These are phyloP conservation scores for Colletotrichum limetticola DNA, from an alignment of 2,329 filamentous ascomycete species.

Conservation along the genomic window DNA sequence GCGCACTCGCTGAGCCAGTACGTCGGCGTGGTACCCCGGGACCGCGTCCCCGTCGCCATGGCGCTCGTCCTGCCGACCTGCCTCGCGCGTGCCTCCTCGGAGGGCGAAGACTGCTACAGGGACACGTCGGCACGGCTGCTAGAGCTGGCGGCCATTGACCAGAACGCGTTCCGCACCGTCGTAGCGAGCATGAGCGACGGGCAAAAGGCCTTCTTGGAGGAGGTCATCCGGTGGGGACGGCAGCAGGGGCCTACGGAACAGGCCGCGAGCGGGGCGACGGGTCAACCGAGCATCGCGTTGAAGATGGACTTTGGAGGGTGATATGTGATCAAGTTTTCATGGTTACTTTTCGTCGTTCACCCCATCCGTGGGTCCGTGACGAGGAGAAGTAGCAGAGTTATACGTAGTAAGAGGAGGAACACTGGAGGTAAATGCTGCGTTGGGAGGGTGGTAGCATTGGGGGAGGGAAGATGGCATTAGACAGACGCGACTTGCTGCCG, in stretches of 20 bases:
- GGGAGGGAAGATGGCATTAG: neutral
- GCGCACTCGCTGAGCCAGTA: constrained; percentile 82
- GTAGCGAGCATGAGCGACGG: constrained; percentile 77
- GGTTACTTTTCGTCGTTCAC: neutral
- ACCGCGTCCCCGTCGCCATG: constrained; percentile 69
- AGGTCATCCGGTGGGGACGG: constrained; percentile 76
- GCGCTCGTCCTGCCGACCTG: constrained; percentile 82
- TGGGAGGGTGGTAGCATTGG: neutral
- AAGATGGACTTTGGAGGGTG: constrained; percentile 87
- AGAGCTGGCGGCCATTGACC: constrained; percentile 83
- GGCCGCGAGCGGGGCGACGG: constrained; percentile 54
- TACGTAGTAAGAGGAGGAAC: neutral
- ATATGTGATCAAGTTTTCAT: constrained; percentile 6
- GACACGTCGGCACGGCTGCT: constrained; percentile 83
- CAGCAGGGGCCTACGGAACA: constrained; percentile 54
- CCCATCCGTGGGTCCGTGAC: no score
- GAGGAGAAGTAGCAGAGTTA: neutral
- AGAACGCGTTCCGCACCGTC: constrained; percentile 76
- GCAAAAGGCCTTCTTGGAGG: constrained; percentile 83
- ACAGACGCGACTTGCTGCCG: neutral
- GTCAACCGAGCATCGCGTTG: constrained; percentile 85
- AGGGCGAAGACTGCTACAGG: constrained; percentile 68
- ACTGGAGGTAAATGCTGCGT: neutral
- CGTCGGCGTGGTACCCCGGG: constrained; percentile 60
- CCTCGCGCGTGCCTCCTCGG: constrained; percentile 75